Percentiles rank a stretch among this genome's conserved stretches.
Conservation (phyloP, 352 stramenopile species). For the Aphanomyces astaci region DNA sequence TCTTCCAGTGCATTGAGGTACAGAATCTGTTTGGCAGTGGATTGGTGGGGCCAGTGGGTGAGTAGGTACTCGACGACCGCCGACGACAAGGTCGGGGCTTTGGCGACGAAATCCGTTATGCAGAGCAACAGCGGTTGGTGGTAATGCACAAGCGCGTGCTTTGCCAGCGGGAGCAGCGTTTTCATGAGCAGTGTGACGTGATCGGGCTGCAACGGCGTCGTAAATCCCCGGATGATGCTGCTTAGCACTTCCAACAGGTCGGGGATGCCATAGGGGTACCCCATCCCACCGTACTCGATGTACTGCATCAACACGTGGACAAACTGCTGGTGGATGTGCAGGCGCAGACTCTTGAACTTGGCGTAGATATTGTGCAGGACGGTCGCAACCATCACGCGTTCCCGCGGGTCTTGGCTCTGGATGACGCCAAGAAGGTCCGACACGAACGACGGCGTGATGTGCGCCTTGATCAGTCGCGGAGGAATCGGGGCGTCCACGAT, state of each 20-base stretch:
- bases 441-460: constrained; percentile 5
- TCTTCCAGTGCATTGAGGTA: constrained; percentile 13
- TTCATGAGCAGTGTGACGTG: constrained; percentile 2
- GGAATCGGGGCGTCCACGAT: constrained; percentile 3
- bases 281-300: background rate
- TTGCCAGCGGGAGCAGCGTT: constrained; percentile 3
- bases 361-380: constrained; percentile 13
- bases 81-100: background rate
- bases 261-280: background rate
- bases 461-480: constrained; percentile 1
- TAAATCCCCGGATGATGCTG: constrained; percentile 9
- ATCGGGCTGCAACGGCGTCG: constrained; percentile 6
- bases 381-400: constrained; percentile 2
- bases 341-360: constrained; percentile 18
- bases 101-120: background rate
- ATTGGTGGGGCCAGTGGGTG: constrained; percentile 5
- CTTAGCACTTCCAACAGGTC: constrained; percentile 13
- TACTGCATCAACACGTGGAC: constrained; percentile 3
- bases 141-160: constrained; percentile 8
- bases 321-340: background rate
- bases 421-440: background rate
- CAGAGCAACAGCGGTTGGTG: constrained; percentile 10
- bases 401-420: constrained; percentile 7
- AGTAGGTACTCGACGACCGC: background rate
- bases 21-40: constrained; percentile 12